Base-by-base conservation (phyloP, 1,139 yeast species). In the Spathaspora sp. region DNA sequence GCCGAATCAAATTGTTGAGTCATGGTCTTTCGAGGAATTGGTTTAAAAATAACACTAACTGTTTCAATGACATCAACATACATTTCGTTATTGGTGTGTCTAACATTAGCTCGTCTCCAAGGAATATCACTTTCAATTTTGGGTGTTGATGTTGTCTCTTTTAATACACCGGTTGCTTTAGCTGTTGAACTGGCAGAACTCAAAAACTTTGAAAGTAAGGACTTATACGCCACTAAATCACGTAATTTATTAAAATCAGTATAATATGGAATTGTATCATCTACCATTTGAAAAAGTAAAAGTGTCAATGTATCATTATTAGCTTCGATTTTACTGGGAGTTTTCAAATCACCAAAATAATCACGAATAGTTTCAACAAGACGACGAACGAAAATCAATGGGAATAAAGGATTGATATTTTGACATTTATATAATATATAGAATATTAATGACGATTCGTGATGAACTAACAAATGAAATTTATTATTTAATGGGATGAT, bases 41-140 rank as follows among this genome's bases (percentile, higher is more conserved):
- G 70, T 44, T 63, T 61, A 36, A 71, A 68, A 29, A 76, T 70
- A 37, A 79, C 74, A 52, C 70, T 74, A 16, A 88, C 64, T 0
- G 76, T 69, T 60, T 89, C 97, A 5, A 74, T 68, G 4, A 90
- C 64, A 63, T 90, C 97, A 8, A 90, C 85, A 61, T 82, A 88
- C 67, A 90, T 76, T 64, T 90, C 97, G 61, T 89, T 88, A 53
- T 81, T 84, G 5, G 88, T 75, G 62, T 86, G 81, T 48, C 78
- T 76, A 10, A 85, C 84, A 50, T 81, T 78, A 6, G 83, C 64
- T 42, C 82, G 69, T 56, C 96, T 75, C 97, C 97, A 89, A 1
- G 95, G 93, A 9, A 78, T 76, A 24, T 58, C 55, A 20, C 38
- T 42, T 15, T 27, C 36, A 16, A n/a, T 38, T 17, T 13, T 31